Evolutionary conservation across 2,329 filamentous ascomycete genomes (phyloP).

Genomic region (Pyrenophora seminiperda): DNA sequence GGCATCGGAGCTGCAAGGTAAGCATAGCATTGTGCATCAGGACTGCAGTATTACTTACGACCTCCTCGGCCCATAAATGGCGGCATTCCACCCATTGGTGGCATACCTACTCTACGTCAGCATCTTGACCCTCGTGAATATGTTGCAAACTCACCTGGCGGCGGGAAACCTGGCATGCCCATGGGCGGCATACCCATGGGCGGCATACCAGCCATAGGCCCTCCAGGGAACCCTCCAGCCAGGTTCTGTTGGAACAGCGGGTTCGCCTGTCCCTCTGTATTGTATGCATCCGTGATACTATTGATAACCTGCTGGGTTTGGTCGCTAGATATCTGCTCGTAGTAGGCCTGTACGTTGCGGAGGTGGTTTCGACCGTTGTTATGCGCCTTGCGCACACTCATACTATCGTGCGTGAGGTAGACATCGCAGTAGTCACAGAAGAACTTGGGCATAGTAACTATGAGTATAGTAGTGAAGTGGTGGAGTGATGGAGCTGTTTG

Average conservation of each 20-base stretch:
- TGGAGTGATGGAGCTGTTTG: no score
- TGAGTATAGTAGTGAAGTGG: no score
- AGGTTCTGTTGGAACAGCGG: constrained; percentile 68
- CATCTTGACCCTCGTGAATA: neutral
- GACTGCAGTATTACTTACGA: constrained; percentile 31
- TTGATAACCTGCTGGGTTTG: constrained; percentile 99
- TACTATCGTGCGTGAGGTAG: constrained; percentile 99
- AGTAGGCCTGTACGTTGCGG: constrained; percentile 97
- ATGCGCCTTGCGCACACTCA: constrained; percentile 99
- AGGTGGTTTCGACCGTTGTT: constrained; percentile 96
- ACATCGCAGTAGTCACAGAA: constrained; percentile 96
- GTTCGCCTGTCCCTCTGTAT: constrained; percentile 89
- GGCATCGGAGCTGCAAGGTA: constrained; percentile 31
- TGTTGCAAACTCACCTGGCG: constrained; percentile 21
- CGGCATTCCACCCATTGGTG: constrained; percentile 39
- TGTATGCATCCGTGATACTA: constrained; percentile 94
- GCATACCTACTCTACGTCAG: constrained; percentile 34
- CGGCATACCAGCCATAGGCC: constrained; percentile 27
- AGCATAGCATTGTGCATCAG: neutral
- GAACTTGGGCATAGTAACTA: constrained; percentile 32
- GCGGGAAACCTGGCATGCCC: constrained; percentile 28
- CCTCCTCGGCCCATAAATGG: constrained; percentile 51
- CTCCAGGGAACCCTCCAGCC: constrained; percentile 56
- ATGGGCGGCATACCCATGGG: constrained; percentile 30
- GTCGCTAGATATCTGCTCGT: constrained; percentile 98